A percentile compares a stretch with the other conserved stretches of the same genome.
phyloP scores from a whole-genome alignment of 169 alveolate species.

The Perkinsus chesapeaki region DNA sequence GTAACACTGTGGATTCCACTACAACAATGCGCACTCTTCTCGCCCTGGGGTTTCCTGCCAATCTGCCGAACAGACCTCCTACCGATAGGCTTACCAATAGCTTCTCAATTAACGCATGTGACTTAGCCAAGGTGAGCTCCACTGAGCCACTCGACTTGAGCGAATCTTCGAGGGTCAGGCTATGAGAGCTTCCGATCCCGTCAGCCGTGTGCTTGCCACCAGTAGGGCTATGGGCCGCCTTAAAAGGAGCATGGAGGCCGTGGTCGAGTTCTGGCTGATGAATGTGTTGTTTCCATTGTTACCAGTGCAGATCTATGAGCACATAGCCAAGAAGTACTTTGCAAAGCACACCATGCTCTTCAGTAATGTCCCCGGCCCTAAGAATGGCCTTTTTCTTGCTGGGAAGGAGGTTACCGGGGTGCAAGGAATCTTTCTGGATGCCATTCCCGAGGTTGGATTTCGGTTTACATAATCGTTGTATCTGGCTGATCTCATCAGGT shows the following conservation, averaged over 20 bases:
- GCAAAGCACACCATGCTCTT: neutral
- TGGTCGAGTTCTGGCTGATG: neutral
- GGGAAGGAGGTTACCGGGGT: neutral
- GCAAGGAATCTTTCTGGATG: neutral
- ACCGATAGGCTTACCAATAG: neutral
- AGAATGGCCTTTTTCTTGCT: neutral
- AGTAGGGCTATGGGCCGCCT: neutral
- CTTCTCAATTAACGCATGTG: neutral
- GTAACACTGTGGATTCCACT: neutral
- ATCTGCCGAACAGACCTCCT: neutral
- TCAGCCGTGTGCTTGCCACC: neutral
- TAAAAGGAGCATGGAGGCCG: neutral
- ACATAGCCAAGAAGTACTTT: neutral
- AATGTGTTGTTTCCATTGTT: neutral
- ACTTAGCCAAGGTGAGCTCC: neutral
- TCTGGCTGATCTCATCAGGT: too few relatives aligned
- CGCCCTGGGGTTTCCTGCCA: neutral
- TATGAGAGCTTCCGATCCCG: neutral
- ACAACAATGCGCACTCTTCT: neutral
- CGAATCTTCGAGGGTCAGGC: neutral
- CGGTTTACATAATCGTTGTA: too few relatives aligned
- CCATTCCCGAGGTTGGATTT: neutral
- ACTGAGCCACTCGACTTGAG: neutral
- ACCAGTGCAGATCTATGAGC: neutral
- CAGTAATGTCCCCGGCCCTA: neutral